These are phyloP conservation scores for Fistulifera solaris DNA, from an alignment of 108 stramenopile species.

Conservation along the genomic window DNA sequence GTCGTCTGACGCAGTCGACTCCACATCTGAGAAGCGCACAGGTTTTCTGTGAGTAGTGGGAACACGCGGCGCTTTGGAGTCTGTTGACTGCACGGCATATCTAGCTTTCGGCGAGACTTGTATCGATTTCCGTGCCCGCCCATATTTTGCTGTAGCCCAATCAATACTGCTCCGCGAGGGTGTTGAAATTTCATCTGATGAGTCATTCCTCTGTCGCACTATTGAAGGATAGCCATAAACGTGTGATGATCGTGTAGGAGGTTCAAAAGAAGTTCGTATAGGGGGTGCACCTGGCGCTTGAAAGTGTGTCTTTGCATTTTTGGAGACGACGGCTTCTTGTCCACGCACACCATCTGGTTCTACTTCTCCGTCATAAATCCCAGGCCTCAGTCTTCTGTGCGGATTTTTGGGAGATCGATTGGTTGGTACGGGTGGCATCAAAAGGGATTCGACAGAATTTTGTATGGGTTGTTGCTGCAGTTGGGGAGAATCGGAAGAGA, in stretches of 20 bases:
- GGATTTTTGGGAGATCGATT: neutral
- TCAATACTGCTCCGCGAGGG: neutral
- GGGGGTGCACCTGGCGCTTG: neutral
- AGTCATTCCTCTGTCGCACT: neutral
- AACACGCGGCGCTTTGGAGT: too few species aligned
- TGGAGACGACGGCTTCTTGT: constrained; percentile 19
- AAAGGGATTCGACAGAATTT: neutral
- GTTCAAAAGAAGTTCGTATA: neutral
- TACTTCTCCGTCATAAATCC: constrained; percentile 36
- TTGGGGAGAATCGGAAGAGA: neutral
- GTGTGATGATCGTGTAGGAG: neutral
- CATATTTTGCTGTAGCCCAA: too few species aligned
- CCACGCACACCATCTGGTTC: constrained; percentile 44
- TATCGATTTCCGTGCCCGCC: too few species aligned
- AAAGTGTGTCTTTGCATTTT: neutral
- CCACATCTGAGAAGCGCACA: too few species aligned
- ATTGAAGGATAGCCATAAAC: neutral
- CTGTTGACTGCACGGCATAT: too few species aligned
- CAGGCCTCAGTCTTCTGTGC: neutral
- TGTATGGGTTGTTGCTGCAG: neutral
- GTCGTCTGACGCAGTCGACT: too few species aligned
- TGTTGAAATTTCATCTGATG: neutral
- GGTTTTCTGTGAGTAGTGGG: too few species aligned
- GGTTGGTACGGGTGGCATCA: neutral
- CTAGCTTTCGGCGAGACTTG: too few species aligned